These are phyloP conservation scores for Hirsutella rhossiliensis DNA, from an alignment of 2,329 filamentous ascomycete genomes.

Conservation along the genomic window DNA sequence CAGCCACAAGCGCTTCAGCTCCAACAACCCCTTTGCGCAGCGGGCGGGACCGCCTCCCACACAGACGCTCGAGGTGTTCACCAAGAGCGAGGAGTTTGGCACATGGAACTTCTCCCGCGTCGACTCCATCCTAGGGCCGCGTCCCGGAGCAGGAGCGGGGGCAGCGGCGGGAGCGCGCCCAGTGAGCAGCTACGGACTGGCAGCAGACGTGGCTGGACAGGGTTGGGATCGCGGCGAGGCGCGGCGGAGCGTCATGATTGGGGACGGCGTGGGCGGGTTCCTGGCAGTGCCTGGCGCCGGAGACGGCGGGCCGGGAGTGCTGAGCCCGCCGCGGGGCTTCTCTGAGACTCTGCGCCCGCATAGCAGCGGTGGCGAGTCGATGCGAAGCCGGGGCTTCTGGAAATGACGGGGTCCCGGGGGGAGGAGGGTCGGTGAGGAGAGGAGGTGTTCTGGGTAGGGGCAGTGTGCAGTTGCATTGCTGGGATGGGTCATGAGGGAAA, in stretches of 20 bases:
- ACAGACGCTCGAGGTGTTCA: conserved; percentile 47
- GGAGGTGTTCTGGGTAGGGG: background rate
- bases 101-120: conserved; percentile 48
- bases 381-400: conserved; percentile 1
- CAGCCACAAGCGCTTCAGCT: conserved; percentile 36
- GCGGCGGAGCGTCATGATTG: conserved; percentile 41
- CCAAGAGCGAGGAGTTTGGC: conserved; percentile 44
- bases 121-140: conserved; percentile 13
- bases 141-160: conserved; percentile 10
- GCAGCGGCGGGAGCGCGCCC: conserved; percentile 23
- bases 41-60: conserved; percentile 25
- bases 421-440: background rate
- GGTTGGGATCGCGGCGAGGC: conserved; percentile 41
- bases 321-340: conserved; percentile 4
- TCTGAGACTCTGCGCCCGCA: conserved; percentile 16
- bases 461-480: no score
- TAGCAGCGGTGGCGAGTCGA: conserved; percentile 20
- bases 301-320: background rate
- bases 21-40: conserved; percentile 46
- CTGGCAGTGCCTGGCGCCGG: conserved; percentile 32
- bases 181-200: conserved; percentile 44
- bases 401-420: background rate
- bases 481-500: background rate
- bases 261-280: conserved; percentile 38
- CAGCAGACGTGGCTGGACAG: conserved; percentile 33